A percentile compares a stretch with the other conserved stretches of the same genome.
Conservation (phyloP, 257 asterid genomes). For the Primulina tabacum region DNA sequence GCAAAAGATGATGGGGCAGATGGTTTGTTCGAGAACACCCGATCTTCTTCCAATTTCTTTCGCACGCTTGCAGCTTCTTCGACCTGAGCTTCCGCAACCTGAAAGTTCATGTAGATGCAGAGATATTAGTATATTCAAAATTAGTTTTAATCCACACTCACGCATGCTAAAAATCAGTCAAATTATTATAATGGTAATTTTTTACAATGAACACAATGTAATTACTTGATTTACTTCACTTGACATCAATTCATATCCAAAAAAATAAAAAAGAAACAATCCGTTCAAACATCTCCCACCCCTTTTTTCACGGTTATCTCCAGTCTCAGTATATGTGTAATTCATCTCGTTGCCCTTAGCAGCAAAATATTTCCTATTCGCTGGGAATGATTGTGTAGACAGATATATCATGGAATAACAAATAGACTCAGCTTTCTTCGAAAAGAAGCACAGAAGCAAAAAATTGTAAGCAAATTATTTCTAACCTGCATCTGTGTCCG, state of each 20-base stretch:
- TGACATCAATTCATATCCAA: neutral
- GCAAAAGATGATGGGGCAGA: slow-evolving; percentile 27
- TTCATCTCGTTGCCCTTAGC: too few relatives aligned
- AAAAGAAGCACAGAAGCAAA: neutral
- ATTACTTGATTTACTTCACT: neutral
- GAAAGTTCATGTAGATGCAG: slow-evolving; percentile 26
- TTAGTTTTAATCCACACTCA: neutral
- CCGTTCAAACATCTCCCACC: neutral
- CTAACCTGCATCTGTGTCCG: slow-evolving; percentile 84
- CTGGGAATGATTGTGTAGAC: too few relatives aligned
- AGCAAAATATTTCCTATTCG: too few relatives aligned
- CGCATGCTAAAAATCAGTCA: neutral
- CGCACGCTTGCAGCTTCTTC: slow-evolving; percentile 63
- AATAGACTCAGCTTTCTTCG: neutral
- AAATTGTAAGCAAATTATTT: neutral
- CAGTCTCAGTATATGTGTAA: too few relatives aligned
- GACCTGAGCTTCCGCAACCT: slow-evolving; percentile 80
- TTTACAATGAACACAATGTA: neutral
- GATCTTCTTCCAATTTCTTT: slow-evolving; percentile 49
- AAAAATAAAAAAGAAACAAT: too few relatives aligned
- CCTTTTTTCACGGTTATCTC: too few relatives aligned
- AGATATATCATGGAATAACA: neutral
- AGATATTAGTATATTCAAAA: slow-evolving; percentile 7
- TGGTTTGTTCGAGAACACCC: slow-evolving; percentile 41
- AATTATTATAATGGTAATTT: neutral